A percentile compares a stretch with the other conserved stretches of the same genome.
These are phyloP conservation scores for Mycena floridula DNA, from an alignment of 768 basidiomycete species.

Conservation along the genomic window DNA sequence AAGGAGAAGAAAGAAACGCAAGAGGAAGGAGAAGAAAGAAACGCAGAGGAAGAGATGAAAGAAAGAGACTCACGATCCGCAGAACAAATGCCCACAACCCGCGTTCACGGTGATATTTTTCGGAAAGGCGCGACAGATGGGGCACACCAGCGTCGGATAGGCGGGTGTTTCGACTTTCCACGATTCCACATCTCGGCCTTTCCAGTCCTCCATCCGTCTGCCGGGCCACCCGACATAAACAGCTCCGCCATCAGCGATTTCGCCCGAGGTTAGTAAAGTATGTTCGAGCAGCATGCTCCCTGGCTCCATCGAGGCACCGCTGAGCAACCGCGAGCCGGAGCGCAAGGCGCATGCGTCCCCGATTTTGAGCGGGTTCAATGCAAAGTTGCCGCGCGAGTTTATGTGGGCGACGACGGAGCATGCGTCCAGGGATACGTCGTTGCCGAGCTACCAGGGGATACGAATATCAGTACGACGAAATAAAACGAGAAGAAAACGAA, in stretches of 20 bases:
- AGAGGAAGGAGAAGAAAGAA: too few relatives aligned
- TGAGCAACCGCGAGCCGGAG: slow-evolving; percentile 38
- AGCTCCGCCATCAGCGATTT: slow-evolving; percentile 33
- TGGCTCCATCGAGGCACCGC: slow-evolving; percentile 46
- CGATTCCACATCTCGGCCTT: too few relatives aligned
- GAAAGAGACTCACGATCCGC: slow-evolving; percentile 6
- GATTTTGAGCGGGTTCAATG: not conserved
- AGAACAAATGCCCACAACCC: slow-evolving; percentile 23
- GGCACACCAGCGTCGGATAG: slow-evolving; percentile 19
- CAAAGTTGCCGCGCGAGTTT: slow-evolving; percentile 29
- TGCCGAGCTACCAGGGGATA: slow-evolving; percentile 40
- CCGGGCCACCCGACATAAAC: slow-evolving; percentile 42
- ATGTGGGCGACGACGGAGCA: slow-evolving; percentile 34
- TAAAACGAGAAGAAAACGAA: slow-evolving; percentile 37
- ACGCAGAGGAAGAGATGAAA: too few relatives aligned
- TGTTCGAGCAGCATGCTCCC: slow-evolving; percentile 43
- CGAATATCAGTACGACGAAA: slow-evolving; percentile 42
- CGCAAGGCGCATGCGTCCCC: slow-evolving; percentile 33
- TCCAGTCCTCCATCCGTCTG: slow-evolving; percentile 18
- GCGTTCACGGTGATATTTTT: slow-evolving; percentile 21
- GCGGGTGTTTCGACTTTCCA: slow-evolving; percentile 11
- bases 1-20: too few relatives aligned
- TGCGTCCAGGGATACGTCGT: too few relatives aligned
- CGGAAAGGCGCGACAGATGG: slow-evolving; percentile 24
- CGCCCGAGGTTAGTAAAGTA: slow-evolving; percentile 39